Evolutionary conservation across 1,284 basidiomycete species (phyloP).

Genomic region (Rhodotorula sp.): DNA sequence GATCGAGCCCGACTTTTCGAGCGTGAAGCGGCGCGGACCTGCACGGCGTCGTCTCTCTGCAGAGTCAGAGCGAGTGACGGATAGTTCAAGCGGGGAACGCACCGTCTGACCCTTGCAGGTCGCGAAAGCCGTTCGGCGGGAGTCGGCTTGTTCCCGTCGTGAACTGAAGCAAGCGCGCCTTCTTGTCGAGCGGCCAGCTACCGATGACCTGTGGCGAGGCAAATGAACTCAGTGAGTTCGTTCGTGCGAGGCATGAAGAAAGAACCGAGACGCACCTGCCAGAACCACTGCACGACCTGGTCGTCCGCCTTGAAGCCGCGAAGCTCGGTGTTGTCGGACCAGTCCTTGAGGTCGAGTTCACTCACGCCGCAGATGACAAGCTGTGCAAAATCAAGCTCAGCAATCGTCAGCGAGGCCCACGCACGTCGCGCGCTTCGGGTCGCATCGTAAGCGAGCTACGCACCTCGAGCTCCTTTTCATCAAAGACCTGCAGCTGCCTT

Average conservation of each 20-base stretch:
- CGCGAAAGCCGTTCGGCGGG: constrained; percentile 44
- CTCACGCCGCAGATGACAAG: not conserved
- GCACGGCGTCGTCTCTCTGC: not conserved
- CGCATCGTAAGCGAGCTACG: constrained; percentile 8
- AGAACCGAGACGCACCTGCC: constrained; percentile 22
- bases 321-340: constrained; percentile 85
- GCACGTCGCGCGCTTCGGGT: not conserved
- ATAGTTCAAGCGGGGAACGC: not conserved
- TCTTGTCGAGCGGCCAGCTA: constrained; percentile 41
- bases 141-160: constrained; percentile 39
- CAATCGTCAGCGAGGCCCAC: constrained; percentile 18
- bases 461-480: constrained; percentile 90
- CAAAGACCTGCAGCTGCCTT: constrained; percentile 75
- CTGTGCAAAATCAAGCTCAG: constrained; percentile 24
- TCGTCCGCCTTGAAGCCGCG: constrained; percentile 52
- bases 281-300: constrained; percentile 41
- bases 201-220: constrained; percentile 12
- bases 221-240: not conserved
- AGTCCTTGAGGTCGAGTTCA: constrained; percentile 53
- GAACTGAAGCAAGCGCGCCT: constrained; percentile 38
- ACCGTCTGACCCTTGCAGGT: constrained; percentile 45
- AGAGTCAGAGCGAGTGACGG: not conserved
- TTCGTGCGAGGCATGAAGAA: no score
- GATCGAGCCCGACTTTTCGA: constrained; percentile 40
- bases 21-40: constrained; percentile 43